A percentile compares a stretch with the other conserved stretches of the same genome.
Conservation (phyloP, 352 stramenopile species). For the Phytopythium kandeliae region DNA sequence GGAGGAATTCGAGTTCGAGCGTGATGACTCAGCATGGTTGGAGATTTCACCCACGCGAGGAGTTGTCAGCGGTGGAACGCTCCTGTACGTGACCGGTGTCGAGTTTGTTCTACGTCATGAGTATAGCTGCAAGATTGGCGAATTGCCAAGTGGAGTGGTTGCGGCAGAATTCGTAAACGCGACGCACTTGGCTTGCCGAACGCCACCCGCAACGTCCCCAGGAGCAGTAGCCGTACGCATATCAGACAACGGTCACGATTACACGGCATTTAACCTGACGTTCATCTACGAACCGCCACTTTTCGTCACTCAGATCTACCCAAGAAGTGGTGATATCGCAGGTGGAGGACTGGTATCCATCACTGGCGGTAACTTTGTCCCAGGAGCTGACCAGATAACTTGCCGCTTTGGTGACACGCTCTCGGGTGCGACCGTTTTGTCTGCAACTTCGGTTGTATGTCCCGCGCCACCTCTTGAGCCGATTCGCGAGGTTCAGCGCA, state of each 20-base stretch:
- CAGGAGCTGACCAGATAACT: constrained; percentile 31
- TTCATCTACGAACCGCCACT: constrained; percentile 48
- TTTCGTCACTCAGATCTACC: constrained; percentile 51
- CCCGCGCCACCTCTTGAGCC: constrained; percentile 48
- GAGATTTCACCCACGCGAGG: constrained; percentile 35
- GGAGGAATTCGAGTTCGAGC: constrained; percentile 36
- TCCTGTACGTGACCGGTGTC: constrained; percentile 37
- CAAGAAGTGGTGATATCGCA: constrained; percentile 53
- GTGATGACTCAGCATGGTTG: constrained; percentile 18
- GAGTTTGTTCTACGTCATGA: constrained; percentile 16
- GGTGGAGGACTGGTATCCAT: constrained; percentile 51
- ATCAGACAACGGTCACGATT: constrained; percentile 53
- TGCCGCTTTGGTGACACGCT: constrained; percentile 88
- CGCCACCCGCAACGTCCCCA: constrained; percentile 23
- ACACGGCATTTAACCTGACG: constrained; percentile 37
- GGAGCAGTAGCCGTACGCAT: constrained; percentile 34
- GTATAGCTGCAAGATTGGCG: constrained; percentile 56
- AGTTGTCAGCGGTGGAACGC: constrained; percentile 39
- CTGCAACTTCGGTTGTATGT: constrained; percentile 56
- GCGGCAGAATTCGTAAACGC: constrained; percentile 38
- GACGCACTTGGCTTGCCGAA: constrained; percentile 53
- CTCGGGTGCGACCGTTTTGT: constrained; percentile 62
- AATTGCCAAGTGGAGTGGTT: constrained; percentile 14
- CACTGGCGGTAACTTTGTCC: constrained; percentile 51
- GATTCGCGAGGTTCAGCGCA: constrained; percentile 80